These are phyloP conservation scores for Naganishia cerealis DNA, from an alignment of 1,284 basidiomycete genomes.

Conservation along the genomic window DNA sequence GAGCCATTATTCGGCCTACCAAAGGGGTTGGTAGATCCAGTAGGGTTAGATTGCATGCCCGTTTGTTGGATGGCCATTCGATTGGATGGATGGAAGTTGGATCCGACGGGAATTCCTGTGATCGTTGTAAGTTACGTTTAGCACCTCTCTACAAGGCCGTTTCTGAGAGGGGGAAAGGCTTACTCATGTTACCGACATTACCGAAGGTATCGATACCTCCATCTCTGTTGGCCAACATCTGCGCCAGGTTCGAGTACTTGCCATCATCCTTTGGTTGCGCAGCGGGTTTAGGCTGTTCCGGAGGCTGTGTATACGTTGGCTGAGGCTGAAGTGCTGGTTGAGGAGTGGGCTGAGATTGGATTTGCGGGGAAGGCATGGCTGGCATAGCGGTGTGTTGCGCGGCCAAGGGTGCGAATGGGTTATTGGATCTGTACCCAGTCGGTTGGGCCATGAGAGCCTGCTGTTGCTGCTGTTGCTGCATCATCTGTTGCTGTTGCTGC, in stretches of 20 bases:
- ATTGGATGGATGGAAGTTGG: constrained; percentile 57
- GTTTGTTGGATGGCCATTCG: constrained; percentile 64
- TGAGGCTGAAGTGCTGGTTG: constrained; percentile 50
- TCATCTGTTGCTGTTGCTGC: constrained; percentile 61
- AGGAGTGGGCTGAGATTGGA: constrained; percentile 44
- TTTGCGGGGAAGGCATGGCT: constrained; percentile 47
- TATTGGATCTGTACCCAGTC: constrained; percentile 79
- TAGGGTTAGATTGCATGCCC: constrained; percentile 43
- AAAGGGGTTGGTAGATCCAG: constrained; percentile 71
- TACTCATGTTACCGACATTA: constrained; percentile 74
- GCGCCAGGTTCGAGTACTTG: constrained; percentile 74
- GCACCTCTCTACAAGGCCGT: constrained; percentile 2
- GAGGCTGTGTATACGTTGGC: constrained; percentile 41
- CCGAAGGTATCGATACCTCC: constrained; percentile 93
- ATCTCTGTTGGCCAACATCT: constrained; percentile 75
- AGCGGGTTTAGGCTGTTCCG: constrained; percentile 38
- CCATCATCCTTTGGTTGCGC: constrained; percentile 58
- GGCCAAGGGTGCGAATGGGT: constrained; percentile 71
- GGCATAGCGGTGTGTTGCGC: constrained; percentile 50
- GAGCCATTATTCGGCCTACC: constrained; percentile 61
- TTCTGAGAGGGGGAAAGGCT: constrained; percentile 48
- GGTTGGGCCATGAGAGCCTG: constrained; percentile 59
- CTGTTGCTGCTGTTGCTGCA: constrained; percentile 59
- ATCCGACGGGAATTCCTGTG: constrained; percentile 67
- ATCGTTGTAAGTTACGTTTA: constrained; percentile 19